A percentile compares a stretch with the other conserved stretches of the same genome.
Conservation (phyloP, 345 rosid species). For the Arabidopsis suecica region DNA sequence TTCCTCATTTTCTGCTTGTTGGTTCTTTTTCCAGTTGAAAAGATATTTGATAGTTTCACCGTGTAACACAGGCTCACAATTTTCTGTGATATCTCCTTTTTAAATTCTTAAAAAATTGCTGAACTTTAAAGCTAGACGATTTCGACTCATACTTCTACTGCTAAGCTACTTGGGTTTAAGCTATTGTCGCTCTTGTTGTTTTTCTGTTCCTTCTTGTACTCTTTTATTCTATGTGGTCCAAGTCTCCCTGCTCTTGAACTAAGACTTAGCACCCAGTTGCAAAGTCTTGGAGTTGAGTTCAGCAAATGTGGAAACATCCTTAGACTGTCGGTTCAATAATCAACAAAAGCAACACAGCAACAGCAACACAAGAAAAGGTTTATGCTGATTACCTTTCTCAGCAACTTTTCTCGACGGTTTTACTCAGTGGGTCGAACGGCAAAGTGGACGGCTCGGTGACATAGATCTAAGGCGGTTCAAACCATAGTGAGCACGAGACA, state of each 20-base stretch:
- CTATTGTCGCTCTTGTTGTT: conserved; percentile 10
- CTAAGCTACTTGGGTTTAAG: conserved; percentile 11
- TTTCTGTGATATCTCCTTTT: conserved; percentile 15
- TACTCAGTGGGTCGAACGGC: no score
- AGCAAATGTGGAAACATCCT: conserved; percentile 12
- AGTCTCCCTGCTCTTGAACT: conserved; percentile 14
- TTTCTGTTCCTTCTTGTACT: conserved; percentile 1
- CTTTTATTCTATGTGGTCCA: background rate
- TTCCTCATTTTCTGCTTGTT: background rate
- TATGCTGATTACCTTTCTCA: no score
- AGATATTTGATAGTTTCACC: conserved; percentile 16
- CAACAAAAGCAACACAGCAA: no score
- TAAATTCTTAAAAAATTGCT: background rate
- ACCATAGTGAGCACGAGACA: no score
- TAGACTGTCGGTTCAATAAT: no score
- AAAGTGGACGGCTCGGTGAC: no score
- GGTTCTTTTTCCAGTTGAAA: background rate
- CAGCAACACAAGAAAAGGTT: no score
- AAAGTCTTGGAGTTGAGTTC: no score
- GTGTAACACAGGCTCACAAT: conserved; percentile 1
- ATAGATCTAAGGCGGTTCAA: no score
- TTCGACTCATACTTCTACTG: conserved; percentile 15
- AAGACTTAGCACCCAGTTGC: no score
- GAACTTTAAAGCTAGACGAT: conserved; percentile 17
- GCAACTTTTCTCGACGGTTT: no score